Conservation (phyloP, 768 basidiomycete genomes). For the Glaciozyma martinii region DNA sequence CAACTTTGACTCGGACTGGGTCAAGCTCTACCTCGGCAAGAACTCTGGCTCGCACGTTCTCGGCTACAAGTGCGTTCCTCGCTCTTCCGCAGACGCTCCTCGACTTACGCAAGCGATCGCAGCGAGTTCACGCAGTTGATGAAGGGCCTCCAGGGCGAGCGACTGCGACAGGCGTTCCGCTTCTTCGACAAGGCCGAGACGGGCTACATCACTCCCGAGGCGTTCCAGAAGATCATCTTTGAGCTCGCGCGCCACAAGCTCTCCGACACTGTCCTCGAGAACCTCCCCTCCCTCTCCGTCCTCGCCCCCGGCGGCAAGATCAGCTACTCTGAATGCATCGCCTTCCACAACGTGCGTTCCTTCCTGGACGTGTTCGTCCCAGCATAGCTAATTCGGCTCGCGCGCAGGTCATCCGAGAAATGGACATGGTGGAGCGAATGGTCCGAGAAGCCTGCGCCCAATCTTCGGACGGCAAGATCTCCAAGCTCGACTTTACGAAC, state of each 20-base stretch:
- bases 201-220: conserved; percentile 84
- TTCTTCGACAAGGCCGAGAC: conserved; percentile 78
- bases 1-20: conserved; percentile 74
- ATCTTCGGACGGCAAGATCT: conserved; percentile 90
- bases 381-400: background rate
- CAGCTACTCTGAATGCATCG: conserved; percentile 90
- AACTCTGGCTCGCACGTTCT: conserved; percentile 54
- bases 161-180: conserved; percentile 90
- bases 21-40: conserved; percentile 90
- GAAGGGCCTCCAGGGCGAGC: conserved; percentile 97
- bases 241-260: conserved; percentile 93
- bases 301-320: conserved; percentile 80
- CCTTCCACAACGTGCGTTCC: conserved; percentile 85
- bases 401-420: conserved; percentile 50
- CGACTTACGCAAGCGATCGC: conserved; percentile 46
- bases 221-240: conserved; percentile 91
- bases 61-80: conserved; percentile 32
- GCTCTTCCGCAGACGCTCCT: background rate
- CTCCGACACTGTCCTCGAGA: conserved; percentile 82
- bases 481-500: conserved; percentile 81
- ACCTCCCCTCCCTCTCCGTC: conserved; percentile 83
- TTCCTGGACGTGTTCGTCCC: background rate
- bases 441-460: conserved; percentile 67
- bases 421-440: conserved; percentile 91
- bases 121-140: conserved; percentile 97